A percentile compares a stretch with the other conserved stretches of the same genome.
These are phyloP conservation scores for Cnidoscolus chayamansa DNA, from an alignment of 441 rosid genomes.

Conservation along the genomic window DNA sequence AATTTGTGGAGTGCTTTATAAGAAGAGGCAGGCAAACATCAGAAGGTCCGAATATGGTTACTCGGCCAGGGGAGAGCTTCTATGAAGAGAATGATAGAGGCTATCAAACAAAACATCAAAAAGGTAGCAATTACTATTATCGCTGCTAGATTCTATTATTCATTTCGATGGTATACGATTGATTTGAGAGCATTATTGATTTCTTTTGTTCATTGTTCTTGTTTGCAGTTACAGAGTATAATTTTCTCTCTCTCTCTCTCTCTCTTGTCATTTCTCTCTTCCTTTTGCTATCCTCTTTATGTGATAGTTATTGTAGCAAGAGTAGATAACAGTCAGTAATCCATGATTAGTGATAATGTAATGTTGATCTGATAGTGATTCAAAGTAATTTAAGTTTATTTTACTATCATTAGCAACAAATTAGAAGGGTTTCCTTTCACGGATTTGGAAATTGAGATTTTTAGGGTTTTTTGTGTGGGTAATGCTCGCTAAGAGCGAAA, in stretches of 20 bases:
- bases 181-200: not conserved
- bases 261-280: too few relatives aligned
- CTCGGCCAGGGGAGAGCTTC: slow-evolving; percentile 50
- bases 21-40: slow-evolving; percentile 57
- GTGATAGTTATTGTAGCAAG: not conserved
- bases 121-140: not conserved
- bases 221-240: not conserved
- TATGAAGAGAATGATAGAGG: slow-evolving; percentile 23
- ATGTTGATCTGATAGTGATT: not conserved
- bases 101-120: not conserved
- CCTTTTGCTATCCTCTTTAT: too few relatives aligned
- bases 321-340: not conserved
- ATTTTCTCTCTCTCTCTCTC: not conserved
- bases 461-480: too few relatives aligned
- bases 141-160: not conserved
- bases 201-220: not conserved
- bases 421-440: too few relatives aligned
- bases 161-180: not conserved
- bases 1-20: slow-evolving; percentile 49
- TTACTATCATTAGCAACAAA: too few relatives aligned
- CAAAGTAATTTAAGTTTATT: not conserved
- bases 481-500: too few relatives aligned
- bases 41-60: slow-evolving; percentile 47
- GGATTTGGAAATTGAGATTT: too few relatives aligned
- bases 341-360: not conserved